phyloP scores from a whole-genome alignment of 257 asterid species.

The Ballota nigra region DNA sequence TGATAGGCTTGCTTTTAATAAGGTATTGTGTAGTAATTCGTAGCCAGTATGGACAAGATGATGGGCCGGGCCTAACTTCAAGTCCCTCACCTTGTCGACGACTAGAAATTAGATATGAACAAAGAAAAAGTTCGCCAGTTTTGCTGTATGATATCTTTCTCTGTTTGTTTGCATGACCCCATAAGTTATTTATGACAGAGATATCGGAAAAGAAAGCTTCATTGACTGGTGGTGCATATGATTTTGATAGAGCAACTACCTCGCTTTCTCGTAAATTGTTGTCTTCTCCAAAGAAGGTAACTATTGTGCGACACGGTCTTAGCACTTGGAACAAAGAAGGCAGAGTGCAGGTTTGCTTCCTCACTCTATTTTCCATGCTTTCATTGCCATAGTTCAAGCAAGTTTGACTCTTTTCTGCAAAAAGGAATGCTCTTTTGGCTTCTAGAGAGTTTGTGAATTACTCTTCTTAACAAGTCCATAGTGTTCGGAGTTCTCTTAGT shows the following conservation, averaged over 20 bases:
- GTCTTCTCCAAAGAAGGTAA: slow-evolving; percentile 70
- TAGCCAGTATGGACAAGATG: background rate
- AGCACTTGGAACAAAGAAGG: slow-evolving; percentile 84
- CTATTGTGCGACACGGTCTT: slow-evolving; percentile 68
- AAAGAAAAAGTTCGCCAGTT: background rate
- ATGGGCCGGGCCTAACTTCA: too few relatives aligned
- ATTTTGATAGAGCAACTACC: slow-evolving; percentile 57
- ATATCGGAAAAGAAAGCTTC: slow-evolving; percentile 33
- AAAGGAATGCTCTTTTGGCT: background rate
- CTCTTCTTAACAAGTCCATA: background rate
- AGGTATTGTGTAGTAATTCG: background rate
- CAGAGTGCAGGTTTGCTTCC: slow-evolving; percentile 64
- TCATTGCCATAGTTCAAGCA: background rate
- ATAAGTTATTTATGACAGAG: slow-evolving; percentile 29
- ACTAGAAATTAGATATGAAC: background rate
- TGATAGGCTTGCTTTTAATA: background rate
- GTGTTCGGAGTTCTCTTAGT: background rate
- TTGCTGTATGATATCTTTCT: background rate
- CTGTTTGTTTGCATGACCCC: slow-evolving; percentile 4
- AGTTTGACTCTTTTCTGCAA: background rate
- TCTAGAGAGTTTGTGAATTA: background rate
- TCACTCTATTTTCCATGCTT: background rate
- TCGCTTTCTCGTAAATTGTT: slow-evolving; percentile 50
- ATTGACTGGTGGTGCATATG: slow-evolving; percentile 71
- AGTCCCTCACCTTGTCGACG: too few relatives aligned